These are phyloP conservation scores for Pilatotrama ljubarskyi DNA, from an alignment of 768 basidiomycete species.

Conservation along the genomic window DNA sequence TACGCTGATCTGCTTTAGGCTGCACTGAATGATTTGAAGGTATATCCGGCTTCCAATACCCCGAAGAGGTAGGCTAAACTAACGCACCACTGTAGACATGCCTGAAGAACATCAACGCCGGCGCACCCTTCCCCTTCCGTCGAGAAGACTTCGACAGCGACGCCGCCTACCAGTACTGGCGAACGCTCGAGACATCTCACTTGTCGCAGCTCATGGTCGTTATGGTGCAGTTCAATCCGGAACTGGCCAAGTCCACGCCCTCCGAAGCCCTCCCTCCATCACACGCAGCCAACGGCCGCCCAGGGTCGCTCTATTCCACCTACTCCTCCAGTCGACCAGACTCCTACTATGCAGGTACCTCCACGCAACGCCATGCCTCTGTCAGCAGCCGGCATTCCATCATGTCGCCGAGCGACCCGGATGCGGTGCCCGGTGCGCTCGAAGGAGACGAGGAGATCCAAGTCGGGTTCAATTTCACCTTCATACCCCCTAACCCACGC, in stretches of 20 bases:
- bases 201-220: slow-evolving; percentile 86
- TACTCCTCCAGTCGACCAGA: slow-evolving; percentile 22
- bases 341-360: slow-evolving; percentile 22
- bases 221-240: slow-evolving; percentile 85
- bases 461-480: slow-evolving; percentile 80
- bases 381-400: slow-evolving; percentile 70
- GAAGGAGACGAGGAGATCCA: slow-evolving; percentile 70
- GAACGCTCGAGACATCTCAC: slow-evolving; percentile 74
- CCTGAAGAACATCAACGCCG: slow-evolving; percentile 87
- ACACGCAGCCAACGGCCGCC: slow-evolving; percentile 41
- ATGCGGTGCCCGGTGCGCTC: slow-evolving; percentile 40
- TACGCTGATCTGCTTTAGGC: slow-evolving; percentile 47
- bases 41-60: slow-evolving; percentile 31
- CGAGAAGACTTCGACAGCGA: slow-evolving; percentile 86
- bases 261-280: slow-evolving; percentile 47
- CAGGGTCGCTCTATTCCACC: slow-evolving; percentile 56
- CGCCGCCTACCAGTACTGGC: slow-evolving; percentile 83
- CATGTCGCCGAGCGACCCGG: slow-evolving; percentile 32
- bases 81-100: slow-evolving; percentile 57
- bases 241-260: slow-evolving; percentile 77
- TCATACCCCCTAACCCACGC: slow-evolving; percentile 86
- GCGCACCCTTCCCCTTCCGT: slow-evolving; percentile 79
- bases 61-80: not conserved
- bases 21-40: slow-evolving; percentile 86
- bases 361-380: slow-evolving; percentile 55